Percentiles rank a stretch among this genome's conserved stretches.
Conservation (phyloP, 2,329 filamentous ascomycete species). For the Colletotrichum viniferum region DNA sequence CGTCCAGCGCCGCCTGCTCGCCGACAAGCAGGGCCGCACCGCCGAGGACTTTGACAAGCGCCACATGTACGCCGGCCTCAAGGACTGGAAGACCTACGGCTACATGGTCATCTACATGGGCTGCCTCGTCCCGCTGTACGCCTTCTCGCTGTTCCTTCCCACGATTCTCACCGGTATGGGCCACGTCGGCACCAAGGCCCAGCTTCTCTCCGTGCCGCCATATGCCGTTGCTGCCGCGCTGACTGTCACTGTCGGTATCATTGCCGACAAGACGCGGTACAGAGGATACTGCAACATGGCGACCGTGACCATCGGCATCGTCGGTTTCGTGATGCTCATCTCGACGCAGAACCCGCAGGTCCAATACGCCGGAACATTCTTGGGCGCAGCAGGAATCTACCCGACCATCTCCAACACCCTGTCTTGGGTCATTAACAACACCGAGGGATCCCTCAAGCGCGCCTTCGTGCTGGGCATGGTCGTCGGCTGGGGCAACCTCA, state of each 20-base stretch:
- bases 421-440: constrained; percentile 73
- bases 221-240: constrained; percentile 65
- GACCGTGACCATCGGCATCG: constrained; percentile 63
- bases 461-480: constrained; percentile 75
- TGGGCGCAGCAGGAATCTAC: constrained; percentile 75
- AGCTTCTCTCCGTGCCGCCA: constrained; percentile 63
- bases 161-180: constrained; percentile 53
- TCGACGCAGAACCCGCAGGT: constrained; percentile 55
- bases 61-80: constrained; percentile 72
- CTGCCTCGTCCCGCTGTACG: constrained; percentile 52
- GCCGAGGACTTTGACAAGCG: constrained; percentile 74
- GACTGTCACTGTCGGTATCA: constrained; percentile 66
- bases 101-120: constrained; percentile 54
- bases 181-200: constrained; percentile 41
- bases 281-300: constrained; percentile 73
- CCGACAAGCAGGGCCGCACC: constrained; percentile 71
- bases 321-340: constrained; percentile 71
- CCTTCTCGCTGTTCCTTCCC: constrained; percentile 61
- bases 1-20: constrained; percentile 69
- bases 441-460: constrained; percentile 65
- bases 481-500: constrained; percentile 80
- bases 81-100: constrained; percentile 76
- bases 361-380: constrained; percentile 72
- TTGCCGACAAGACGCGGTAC: constrained; percentile 67
- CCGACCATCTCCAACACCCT: constrained; percentile 74